Percentiles rank a stretch among this genome's conserved stretches.
Evolutionary conservation across 108 stramenopile species (phyloP).

Genomic region (Nitzschia putrida): DNA sequence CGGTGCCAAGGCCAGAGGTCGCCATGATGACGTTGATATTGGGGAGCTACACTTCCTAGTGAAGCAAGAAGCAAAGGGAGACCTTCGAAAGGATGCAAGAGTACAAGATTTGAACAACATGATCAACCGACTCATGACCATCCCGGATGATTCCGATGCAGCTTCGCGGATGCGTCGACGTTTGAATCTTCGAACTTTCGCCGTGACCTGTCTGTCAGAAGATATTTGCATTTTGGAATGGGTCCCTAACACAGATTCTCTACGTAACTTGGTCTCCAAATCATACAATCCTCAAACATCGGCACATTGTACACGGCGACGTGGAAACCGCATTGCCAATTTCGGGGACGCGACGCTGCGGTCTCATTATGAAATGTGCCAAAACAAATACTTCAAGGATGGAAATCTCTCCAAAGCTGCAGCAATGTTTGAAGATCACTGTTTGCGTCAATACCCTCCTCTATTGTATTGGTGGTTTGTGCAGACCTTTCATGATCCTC

Average conservation of each 20-base stretch:
- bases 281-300: slow-evolving; percentile 86
- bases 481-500: slow-evolving; percentile 91
- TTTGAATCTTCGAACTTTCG: slow-evolving; percentile 86
- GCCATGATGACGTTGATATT: slow-evolving; percentile 41
- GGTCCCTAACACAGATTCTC: slow-evolving; percentile 88
- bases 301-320: slow-evolving; percentile 44
- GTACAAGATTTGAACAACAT: slow-evolving; percentile 97
- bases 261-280: slow-evolving; percentile 72
- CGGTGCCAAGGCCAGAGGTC: neutral
- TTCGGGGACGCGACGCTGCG: slow-evolving; percentile 65
- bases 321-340: slow-evolving; percentile 62
- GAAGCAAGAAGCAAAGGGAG: slow-evolving; percentile 97
- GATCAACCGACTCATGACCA: slow-evolving; percentile 90
- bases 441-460: slow-evolving; percentile 75
- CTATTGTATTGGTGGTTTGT: slow-evolving; percentile 97
- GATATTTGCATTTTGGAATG: slow-evolving; percentile 98
- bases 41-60: slow-evolving; percentile 93
- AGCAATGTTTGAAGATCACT: slow-evolving; percentile 63
- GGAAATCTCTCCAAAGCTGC: slow-evolving; percentile 65
- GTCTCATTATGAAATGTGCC: slow-evolving; percentile 60
- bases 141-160: slow-evolving; percentile 42
- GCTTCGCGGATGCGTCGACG: slow-evolving; percentile 21
- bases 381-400: slow-evolving; percentile 72
- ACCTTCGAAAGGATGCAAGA: slow-evolving; percentile 98
- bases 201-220: slow-evolving; percentile 96